These are phyloP conservation scores for Mycena belliarum DNA, from an alignment of 768 basidiomycete genomes.

Conservation along the genomic window DNA sequence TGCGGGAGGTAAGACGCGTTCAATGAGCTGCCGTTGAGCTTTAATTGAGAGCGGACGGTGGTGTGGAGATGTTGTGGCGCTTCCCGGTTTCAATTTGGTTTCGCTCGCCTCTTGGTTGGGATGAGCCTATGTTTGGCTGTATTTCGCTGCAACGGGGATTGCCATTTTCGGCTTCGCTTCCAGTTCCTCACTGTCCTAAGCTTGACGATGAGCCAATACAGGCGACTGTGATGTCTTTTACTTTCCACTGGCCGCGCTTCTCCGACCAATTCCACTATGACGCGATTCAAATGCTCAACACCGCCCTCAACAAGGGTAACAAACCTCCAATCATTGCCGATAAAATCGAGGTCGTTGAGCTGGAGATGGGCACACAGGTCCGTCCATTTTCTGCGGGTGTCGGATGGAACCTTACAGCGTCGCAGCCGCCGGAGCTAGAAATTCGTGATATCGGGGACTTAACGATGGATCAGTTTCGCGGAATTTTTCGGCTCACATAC, in stretches of 20 bases:
- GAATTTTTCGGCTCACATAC: slow-evolving; percentile 95
- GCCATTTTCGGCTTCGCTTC: no score
- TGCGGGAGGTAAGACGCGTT: no score
- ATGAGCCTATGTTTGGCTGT: no score
- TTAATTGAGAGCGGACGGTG: no score
- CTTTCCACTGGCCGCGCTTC: slow-evolving; percentile 96
- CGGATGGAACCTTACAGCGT: not conserved
- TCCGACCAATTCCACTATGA: slow-evolving; percentile 95
- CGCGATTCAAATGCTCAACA: slow-evolving; percentile 95
- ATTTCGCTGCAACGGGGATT: no score
- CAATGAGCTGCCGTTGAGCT: no score
- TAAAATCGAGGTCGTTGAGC: slow-evolving; percentile 94
- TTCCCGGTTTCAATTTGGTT: no score
- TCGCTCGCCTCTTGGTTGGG: no score
- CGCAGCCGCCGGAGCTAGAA: slow-evolving; percentile 92
- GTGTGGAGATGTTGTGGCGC: no score
- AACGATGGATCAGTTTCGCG: slow-evolving; percentile 92
- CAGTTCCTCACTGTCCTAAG: no score
- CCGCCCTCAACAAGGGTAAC: slow-evolving; percentile 95
- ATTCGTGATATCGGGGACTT: slow-evolving; percentile 97
- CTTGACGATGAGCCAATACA: no score
- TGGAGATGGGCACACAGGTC: slow-evolving; percentile 99
- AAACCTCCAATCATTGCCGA: slow-evolving; percentile 98
- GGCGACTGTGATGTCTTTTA: slow-evolving; percentile 94
- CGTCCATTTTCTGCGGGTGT: slow-evolving; percentile 17